A percentile compares a stretch with the other conserved stretches of the same genome.
phyloP scores from a whole-genome alignment of 768 basidiomycete species.

The Kondoa malvinella region DNA sequence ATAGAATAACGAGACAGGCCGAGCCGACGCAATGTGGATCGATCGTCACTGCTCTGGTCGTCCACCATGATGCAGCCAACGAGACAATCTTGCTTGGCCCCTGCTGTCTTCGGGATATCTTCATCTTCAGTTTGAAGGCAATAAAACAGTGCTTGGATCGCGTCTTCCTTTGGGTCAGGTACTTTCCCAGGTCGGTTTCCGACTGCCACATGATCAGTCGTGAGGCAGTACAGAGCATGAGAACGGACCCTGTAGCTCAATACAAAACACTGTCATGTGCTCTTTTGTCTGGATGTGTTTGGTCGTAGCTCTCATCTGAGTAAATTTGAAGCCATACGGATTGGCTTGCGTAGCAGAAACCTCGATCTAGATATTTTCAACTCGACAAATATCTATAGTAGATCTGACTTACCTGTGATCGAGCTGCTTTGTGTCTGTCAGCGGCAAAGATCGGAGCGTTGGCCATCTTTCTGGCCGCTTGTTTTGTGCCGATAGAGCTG shows the following conservation, averaged over 20 bases:
- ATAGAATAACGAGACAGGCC: constrained; percentile 30
- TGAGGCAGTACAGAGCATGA: not conserved
- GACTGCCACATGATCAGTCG: not conserved
- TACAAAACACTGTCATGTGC: constrained; percentile 57
- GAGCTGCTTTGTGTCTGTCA: not conserved
- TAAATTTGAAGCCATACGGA: constrained; percentile 49
- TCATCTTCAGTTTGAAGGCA: constrained; percentile 44
- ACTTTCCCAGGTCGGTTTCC: constrained; percentile 32
- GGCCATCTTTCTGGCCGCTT: not conserved
- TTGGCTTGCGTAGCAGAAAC: constrained; percentile 56
- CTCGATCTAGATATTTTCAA: constrained; percentile 36
- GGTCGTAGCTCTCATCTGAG: constrained; percentile 33
- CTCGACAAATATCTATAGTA: not conserved
- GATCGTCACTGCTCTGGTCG: constrained; percentile 21
- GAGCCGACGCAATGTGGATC: constrained; percentile 14
- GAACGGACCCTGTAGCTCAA: constrained; percentile 67
- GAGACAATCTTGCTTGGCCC: constrained; percentile 30
- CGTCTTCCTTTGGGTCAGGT: constrained; percentile 50
- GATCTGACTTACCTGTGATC: not conserved
- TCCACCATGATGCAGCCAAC: constrained; percentile 44
- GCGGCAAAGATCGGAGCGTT: not conserved
- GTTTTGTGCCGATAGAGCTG: not conserved
- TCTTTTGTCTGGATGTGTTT: constrained; percentile 35
- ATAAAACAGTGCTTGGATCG: constrained; percentile 55
- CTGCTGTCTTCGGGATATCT: constrained; percentile 31